Evolutionary conservation across 176 grass and related monocot genomes (phyloP).

Genomic region (Hordeum marinum): DNA sequence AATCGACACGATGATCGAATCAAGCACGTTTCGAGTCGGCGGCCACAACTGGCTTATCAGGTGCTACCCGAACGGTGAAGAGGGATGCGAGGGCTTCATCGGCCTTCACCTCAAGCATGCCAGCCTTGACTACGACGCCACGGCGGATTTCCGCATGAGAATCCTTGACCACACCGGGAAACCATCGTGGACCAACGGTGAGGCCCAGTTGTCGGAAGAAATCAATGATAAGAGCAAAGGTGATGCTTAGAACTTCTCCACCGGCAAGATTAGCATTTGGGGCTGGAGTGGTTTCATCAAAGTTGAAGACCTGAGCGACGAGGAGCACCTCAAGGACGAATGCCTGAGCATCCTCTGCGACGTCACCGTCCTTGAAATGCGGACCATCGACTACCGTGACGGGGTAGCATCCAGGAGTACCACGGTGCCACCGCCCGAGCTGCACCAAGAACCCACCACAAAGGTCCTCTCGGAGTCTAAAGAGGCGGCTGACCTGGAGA

Average conservation of each 20-base stretch:
- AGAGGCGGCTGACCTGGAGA: not conserved
- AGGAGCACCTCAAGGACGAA: not conserved
- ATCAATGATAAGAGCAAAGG: not conserved
- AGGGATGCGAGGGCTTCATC: not conserved
- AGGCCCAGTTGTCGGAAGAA: not conserved
- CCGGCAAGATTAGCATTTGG: rapidly evolving
- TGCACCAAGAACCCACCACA: not conserved
- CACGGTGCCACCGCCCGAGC: not conserved
- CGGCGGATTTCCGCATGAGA: not conserved
- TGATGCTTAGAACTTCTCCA: not conserved
- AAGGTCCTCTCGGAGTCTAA: not conserved
- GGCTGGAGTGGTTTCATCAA: not conserved
- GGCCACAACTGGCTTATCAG: not conserved
- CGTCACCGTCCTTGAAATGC: constrained; percentile 2
- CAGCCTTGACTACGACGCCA: not conserved
- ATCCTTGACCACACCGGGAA: not conserved
- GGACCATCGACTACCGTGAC: not conserved
- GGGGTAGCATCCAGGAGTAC: too few species aligned
- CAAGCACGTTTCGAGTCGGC: not conserved
- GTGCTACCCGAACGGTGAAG: not conserved
- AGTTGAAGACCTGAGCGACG: not conserved
- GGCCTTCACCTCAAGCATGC: not conserved
- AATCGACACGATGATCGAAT: not conserved
- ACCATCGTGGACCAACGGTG: not conserved
- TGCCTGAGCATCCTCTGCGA: not conserved